Conservation (phyloP, 768 basidiomycete species). For the Tubosaeta sp. region DNA sequence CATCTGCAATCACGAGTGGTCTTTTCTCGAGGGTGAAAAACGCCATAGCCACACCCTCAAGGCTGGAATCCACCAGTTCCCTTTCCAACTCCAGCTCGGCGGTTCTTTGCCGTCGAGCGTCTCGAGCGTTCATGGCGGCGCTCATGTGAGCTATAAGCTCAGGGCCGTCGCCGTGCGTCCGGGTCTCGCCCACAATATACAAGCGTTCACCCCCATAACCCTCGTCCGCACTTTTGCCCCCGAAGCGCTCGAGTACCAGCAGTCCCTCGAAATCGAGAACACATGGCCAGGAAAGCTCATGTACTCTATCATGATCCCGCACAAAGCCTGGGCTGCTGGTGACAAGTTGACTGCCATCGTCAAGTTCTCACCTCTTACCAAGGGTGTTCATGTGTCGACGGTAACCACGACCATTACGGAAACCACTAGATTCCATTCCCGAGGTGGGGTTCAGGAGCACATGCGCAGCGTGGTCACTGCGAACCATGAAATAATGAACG, state of each 20-base stretch:
- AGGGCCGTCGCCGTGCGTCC: conserved; percentile 79
- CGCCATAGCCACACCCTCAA: conserved; percentile 84
- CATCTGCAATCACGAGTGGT: conserved; percentile 84
- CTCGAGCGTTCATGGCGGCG: conserved; percentile 49
- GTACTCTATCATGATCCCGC: conserved; percentile 91
- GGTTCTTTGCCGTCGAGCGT: conserved; percentile 82
- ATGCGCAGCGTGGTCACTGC: conserved; percentile 55
- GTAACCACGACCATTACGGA: conserved; percentile 73
- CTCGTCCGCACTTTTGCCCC: conserved; percentile 70
- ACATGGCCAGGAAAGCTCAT: conserved; percentile 97
- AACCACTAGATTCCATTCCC: conserved; percentile 56
- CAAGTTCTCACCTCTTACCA: conserved; percentile 83
- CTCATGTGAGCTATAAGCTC: conserved; percentile 82
- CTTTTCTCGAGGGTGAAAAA: conserved; percentile 83
- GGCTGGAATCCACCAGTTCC: conserved; percentile 91
- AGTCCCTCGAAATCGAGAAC: conserved; percentile 92
- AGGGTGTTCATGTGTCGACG: conserved; percentile 71
- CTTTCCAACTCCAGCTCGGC: conserved; percentile 84
- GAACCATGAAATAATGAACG: conserved; percentile 66
- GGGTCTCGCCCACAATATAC: conserved; percentile 67
- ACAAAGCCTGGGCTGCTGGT: conserved; percentile 93
- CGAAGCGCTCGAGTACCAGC: conserved; percentile 92
- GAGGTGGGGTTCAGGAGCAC: conserved; percentile 54
- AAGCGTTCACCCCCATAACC: conserved; percentile 54
- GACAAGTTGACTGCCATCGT: conserved; percentile 77